Base-by-base conservation (phyloP, 495 filamentous ascomycete genomes). In the Ramalina peruviana region DNA sequence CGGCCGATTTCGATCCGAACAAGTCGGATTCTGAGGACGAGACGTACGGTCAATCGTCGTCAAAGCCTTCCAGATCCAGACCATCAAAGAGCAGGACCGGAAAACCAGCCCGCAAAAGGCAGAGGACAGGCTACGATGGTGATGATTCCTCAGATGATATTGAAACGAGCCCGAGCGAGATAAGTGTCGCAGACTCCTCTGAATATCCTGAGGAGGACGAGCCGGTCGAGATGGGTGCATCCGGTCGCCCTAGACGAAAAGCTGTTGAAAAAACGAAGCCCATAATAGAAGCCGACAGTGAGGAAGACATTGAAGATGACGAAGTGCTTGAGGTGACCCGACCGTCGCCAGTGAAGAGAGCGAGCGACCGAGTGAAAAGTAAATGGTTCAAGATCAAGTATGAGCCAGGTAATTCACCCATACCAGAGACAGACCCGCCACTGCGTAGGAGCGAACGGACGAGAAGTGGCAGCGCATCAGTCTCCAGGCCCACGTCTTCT, bases 21-120 rank as follows among this genome's bases (percentile, higher is more conserved):
- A 84, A 85, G 60, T 92, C 87, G 40, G 88, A 94, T 58, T 78
- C 86, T 0, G 79, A 87, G 40, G 88, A 94, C 54, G 80, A 82
- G 40, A 86, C 86, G 61, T 94, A 85, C 63, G 71, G 58, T 63
- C 77, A 62, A 46, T 70, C 59, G 46, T 62, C 59, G 54, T 67
- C 59, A 58, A 63, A 65, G 52, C 57, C 57, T 16, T 48, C 67
- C 21, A 58, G 53, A 12, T 61, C 67, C 19, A 69, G 65, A 56
- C 60, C 63, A n/a, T 67, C 68, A 11, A 72, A 65, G 40, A 61
- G 58, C 20, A 62, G 63, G 23, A 60, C 60, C 49, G 59, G 57
- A 43, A 71, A 67, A 49, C 67, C 69, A 45, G 62, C 72, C 6
- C 67, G 67, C 45, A 78, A 78, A 52, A 66, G 67, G 38, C 68